Conservation (phyloP, 1,284 basidiomycete genomes). For the Marasmius fiardii region DNA sequence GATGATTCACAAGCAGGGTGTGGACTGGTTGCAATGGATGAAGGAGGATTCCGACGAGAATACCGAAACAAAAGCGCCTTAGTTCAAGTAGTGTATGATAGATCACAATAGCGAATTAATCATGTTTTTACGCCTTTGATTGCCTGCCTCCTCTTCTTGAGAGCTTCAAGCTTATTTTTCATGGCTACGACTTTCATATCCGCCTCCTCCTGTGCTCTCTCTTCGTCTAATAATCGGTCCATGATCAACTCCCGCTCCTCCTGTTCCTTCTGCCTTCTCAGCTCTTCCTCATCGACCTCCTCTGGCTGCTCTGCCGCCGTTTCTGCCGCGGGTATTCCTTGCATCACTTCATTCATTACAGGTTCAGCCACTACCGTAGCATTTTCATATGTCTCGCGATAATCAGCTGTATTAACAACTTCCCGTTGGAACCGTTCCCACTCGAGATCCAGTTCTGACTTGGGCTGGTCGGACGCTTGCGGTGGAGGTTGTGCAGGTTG, state of each 20-base stretch:
- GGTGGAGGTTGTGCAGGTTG: constrained; percentile 16
- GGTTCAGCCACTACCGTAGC: constrained; percentile 74
- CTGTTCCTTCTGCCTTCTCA: constrained; percentile 48
- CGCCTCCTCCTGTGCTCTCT: constrained; percentile 79
- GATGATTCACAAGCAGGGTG: constrained; percentile 90
- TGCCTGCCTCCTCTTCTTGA: constrained; percentile 54
- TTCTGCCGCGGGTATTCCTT: constrained; percentile 48
- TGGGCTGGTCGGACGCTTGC: constrained; percentile 21
- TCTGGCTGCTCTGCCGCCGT: constrained; percentile 23
- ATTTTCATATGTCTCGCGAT: constrained; percentile 52
- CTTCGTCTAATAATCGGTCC: constrained; percentile 77
- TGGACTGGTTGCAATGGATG: constrained; percentile 67
- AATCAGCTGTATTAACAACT: constrained; percentile 43
- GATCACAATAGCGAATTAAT: not conserved
- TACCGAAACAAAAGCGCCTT: not conserved
- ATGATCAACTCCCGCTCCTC: constrained; percentile 80
- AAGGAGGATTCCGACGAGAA: constrained; percentile 18
- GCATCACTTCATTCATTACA: constrained; percentile 43
- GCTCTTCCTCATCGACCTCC: constrained; percentile 43
- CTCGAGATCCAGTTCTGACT: constrained; percentile 50
- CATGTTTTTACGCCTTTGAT: constrained; percentile 23
- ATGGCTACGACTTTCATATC: constrained; percentile 67
- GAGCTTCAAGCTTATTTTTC: constrained; percentile 60
- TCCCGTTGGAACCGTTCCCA: constrained; percentile 68
- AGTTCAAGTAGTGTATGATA: not conserved